Conservation (phyloP, 129 eudicot species). For the Chrysanthemum seticuspe region DNA sequence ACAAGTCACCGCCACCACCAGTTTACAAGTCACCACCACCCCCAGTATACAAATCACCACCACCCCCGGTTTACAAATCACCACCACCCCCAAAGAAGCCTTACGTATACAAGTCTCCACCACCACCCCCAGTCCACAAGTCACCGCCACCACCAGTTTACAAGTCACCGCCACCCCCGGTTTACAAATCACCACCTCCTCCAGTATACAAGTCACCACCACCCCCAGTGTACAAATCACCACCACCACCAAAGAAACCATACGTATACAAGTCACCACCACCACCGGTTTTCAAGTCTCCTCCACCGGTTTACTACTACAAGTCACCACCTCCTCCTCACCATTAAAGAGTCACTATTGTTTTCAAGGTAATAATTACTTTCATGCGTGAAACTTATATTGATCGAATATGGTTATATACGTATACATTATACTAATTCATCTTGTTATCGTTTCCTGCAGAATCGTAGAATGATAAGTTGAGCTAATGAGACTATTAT, state of each 20-base stretch:
- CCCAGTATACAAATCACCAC: no score
- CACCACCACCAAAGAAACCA: slow-evolving; percentile 32
- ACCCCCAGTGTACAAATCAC: slow-evolving; percentile 21
- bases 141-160: no score
- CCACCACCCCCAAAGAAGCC: no score
- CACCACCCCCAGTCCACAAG: no score
- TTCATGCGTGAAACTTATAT: not conserved
- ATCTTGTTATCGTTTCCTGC: not conserved
- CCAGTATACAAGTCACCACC: no score
- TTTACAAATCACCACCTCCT: no score
- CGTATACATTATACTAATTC: not conserved
- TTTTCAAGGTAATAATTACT: not conserved
- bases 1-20: no score
- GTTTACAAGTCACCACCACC: no score
- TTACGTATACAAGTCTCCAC: no score
- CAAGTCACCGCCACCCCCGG: no score
- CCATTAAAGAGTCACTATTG: not conserved
- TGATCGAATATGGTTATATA: not conserved
- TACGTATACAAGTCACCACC: slow-evolving; percentile 29
- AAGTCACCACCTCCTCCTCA: slow-evolving; percentile 21
- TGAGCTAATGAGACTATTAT: not conserved
- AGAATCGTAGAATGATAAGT: not conserved
- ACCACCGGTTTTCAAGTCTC: not conserved
- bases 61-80: no score
- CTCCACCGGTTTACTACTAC: no score